Conservation (phyloP, 2,329 filamentous ascomycete genomes). For the Pseudocercospora crystallina region DNA sequence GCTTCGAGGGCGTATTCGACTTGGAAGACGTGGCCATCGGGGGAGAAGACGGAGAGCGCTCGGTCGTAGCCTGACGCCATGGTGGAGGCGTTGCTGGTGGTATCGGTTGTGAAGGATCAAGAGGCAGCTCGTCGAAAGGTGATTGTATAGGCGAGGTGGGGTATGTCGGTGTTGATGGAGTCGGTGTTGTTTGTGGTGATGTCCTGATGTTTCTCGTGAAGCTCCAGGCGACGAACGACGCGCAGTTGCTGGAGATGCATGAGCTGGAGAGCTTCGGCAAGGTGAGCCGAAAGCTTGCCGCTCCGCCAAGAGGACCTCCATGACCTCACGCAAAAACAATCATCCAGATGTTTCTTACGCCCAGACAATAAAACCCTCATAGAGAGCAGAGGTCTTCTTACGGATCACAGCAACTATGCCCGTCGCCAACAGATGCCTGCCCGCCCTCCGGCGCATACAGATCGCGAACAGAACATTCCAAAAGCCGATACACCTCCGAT, state of each 20-base stretch:
- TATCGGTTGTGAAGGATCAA: no score
- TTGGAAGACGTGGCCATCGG: constrained; percentile 99
- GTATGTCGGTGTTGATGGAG: neutral
- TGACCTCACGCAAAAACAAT: no score
- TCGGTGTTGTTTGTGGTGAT: constrained; percentile 4
- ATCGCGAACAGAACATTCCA: constrained; percentile 34
- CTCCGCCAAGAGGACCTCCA: neutral
- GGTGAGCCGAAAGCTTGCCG: no score
- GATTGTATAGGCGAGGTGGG: neutral
- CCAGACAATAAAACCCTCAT: no score
- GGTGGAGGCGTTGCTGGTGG: neutral
- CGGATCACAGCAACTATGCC: constrained; percentile 21
- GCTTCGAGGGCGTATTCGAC: constrained; percentile 99
- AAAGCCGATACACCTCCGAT: constrained; percentile 26
- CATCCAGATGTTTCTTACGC: no score
- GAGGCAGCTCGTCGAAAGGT: no score
- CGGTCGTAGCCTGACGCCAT: constrained; percentile 98
- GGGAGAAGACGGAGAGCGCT: constrained; percentile 98
- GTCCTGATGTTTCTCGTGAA: constrained; percentile 8
- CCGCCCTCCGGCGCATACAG: constrained; percentile 33
- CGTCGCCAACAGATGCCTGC: constrained; percentile 25
- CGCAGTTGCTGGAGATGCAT: neutral
- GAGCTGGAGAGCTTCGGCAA: no score
- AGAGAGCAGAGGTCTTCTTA: no score
- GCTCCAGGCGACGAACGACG: constrained; percentile 15